Conservation (phyloP, 495 filamentous ascomycete genomes). For the Talaromyces ruber region DNA sequence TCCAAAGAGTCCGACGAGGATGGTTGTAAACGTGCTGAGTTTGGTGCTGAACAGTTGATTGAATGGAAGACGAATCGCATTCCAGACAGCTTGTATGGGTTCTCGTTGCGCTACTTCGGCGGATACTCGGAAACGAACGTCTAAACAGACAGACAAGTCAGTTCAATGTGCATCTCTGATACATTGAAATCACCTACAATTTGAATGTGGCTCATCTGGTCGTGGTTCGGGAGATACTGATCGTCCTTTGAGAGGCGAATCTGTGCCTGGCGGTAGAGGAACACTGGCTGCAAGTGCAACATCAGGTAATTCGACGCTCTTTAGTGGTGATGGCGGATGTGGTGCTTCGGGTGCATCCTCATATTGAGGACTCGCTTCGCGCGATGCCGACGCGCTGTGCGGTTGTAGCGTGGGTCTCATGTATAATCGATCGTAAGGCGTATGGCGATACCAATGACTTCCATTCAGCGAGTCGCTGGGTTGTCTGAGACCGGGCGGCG, state of each 20-base stretch:
- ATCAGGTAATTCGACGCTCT: slow-evolving; percentile 31
- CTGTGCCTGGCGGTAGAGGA: slow-evolving; percentile 42
- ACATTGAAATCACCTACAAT: slow-evolving; percentile 35
- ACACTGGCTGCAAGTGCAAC: slow-evolving; percentile 49
- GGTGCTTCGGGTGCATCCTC: slow-evolving; percentile 42
- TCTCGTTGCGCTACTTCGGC: slow-evolving; percentile 85
- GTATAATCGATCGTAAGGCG: slow-evolving; percentile 34
- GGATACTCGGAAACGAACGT: slow-evolving; percentile 76
- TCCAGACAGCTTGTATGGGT: slow-evolving; percentile 67
- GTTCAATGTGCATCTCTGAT: background rate
- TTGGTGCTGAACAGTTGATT: slow-evolving; percentile 40
- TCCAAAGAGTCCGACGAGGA: slow-evolving; percentile 48
- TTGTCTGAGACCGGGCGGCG: slow-evolving; percentile 49
- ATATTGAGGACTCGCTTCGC: slow-evolving; percentile 46
- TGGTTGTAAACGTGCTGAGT: slow-evolving; percentile 57
- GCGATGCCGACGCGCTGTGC: slow-evolving; percentile 39
- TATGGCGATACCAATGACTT: slow-evolving; percentile 55
- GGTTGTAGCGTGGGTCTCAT: slow-evolving; percentile 33
- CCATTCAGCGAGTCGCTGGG: slow-evolving; percentile 34
- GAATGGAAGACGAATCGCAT: slow-evolving; percentile 49
- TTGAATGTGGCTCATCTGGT: slow-evolving; percentile 12
- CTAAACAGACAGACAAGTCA: slow-evolving; percentile 29
- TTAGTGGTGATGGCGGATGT: background rate
- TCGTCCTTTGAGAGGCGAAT: slow-evolving; percentile 43
- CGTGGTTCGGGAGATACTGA: slow-evolving; percentile 38